Percentiles rank a stretch among this genome's conserved stretches.
phyloP scores from a whole-genome alignment of 208 protist species.

The Plasmodiophora brassicae region DNA sequence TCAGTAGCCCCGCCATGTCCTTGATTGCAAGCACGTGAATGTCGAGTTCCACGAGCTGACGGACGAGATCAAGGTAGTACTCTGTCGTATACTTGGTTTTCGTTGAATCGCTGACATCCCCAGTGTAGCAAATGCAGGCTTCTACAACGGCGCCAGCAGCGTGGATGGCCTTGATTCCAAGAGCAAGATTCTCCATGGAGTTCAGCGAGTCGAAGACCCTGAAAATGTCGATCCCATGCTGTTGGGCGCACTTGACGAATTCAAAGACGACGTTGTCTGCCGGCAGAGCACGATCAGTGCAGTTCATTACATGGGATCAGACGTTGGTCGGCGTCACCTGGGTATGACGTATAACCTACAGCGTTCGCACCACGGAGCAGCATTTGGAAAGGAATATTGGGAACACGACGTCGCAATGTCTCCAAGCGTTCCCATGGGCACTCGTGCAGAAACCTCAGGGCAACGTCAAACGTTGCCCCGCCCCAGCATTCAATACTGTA shows the following conservation, averaged over 20 bases:
- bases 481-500: slow-evolving; percentile 70
- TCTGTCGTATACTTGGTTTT: slow-evolving; percentile 65
- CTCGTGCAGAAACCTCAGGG: slow-evolving; percentile 73
- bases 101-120: slow-evolving; percentile 59
- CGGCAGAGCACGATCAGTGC: not conserved
- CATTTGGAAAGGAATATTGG: slow-evolving; percentile 83
- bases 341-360: slow-evolving; percentile 81
- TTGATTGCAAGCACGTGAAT: slow-evolving; percentile 76
- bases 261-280: slow-evolving; percentile 60
- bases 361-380: slow-evolving; percentile 78
- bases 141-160: slow-evolving; percentile 9
- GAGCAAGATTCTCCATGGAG: slow-evolving; percentile 70
- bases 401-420: slow-evolving; percentile 65
- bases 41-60: slow-evolving; percentile 51
- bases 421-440: slow-evolving; percentile 70
- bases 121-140: slow-evolving; percentile 70
- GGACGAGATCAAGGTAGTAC: slow-evolving; percentile 66
- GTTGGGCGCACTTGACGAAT: slow-evolving; percentile 66
- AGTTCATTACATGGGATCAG: no score
- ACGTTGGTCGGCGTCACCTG: slow-evolving; percentile 67
- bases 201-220: slow-evolving; percentile 83
- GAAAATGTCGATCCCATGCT: slow-evolving; percentile 80
- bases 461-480: slow-evolving; percentile 80
- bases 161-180: slow-evolving; percentile 62
- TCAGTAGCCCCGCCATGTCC: slow-evolving; percentile 74